Evolutionary conservation across 352 stramenopile species (phyloP).

Genomic region (Pythium phragmiticola): DNA sequence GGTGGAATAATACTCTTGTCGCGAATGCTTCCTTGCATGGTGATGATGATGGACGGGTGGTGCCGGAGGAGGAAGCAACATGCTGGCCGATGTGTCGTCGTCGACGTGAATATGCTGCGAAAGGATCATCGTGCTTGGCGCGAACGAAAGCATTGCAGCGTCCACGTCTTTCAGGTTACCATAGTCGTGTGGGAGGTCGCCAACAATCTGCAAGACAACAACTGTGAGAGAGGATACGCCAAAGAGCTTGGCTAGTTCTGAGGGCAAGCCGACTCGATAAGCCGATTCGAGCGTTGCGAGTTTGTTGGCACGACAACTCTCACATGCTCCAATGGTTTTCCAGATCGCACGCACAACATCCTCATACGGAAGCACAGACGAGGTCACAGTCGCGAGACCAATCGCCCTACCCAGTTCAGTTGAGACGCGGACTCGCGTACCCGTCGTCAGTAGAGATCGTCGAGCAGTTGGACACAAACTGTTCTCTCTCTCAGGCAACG

Average conservation of each 20-base stretch:
- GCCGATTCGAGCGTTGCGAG: not conserved
- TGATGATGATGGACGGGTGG: conserved; percentile 1
- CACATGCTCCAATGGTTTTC: conserved; percentile 14
- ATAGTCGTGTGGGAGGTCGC: conserved; percentile 4
- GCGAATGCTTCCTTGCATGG: not conserved
- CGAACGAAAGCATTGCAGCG: conserved; percentile 19
- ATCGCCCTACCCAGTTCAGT: conserved; percentile 10
- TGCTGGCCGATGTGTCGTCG: not conserved
- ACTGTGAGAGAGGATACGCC: conserved; percentile 8
- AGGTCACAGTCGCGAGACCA: not conserved
- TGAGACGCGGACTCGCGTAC: conserved; percentile 6
- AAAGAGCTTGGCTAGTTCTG: conserved; percentile 25
- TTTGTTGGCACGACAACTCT: conserved; percentile 6
- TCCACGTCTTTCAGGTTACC: conserved; percentile 9
- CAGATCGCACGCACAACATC: conserved; percentile 21
- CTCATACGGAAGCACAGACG: conserved; percentile 1
- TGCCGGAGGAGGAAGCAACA: conserved; percentile 11
- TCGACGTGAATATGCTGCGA: conserved; percentile 29
- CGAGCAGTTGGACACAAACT: not conserved
- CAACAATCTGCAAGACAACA: not conserved
- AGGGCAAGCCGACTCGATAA: conserved; percentile 17
- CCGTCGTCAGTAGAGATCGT: not conserved
- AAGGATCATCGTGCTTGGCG: conserved; percentile 26
- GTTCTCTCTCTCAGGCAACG: not conserved
- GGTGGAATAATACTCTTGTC: not conserved